Conservation (phyloP, 2,329 filamentous ascomycete species). For the Fusarium sp. region DNA sequence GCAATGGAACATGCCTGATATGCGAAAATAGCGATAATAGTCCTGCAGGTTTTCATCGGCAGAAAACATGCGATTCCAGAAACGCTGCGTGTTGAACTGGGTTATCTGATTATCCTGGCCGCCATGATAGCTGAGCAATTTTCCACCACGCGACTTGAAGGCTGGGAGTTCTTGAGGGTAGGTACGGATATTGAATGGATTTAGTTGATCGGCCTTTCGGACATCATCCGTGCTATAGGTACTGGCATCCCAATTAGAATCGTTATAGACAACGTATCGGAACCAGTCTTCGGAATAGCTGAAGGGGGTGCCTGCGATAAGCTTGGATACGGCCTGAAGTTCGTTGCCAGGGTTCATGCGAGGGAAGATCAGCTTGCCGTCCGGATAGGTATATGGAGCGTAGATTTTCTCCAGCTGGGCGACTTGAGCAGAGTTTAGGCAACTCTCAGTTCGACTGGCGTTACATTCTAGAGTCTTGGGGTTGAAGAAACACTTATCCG, state of each 20-base stretch:
- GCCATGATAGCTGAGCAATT: conserved; percentile 26
- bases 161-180: conserved; percentile 5
- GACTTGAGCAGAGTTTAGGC: conserved; percentile 14
- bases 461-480: conserved; percentile 58
- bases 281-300: conserved; percentile 34
- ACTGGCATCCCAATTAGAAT: conserved; percentile 18
- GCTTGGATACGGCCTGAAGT: conserved; percentile 14
- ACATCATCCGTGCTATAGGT: conserved; percentile 17
- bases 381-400: conserved; percentile 18
- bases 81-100: conserved; percentile 41
- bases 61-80: conserved; percentile 44
- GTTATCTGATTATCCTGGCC: conserved; percentile 39
- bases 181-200: conserved; percentile 28
- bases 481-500: conserved; percentile 61
- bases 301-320: conserved; percentile 23
- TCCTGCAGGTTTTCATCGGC: conserved; percentile 56
- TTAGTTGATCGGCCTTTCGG: conserved; percentile 7
- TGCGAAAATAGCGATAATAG: conserved; percentile 67
- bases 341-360: conserved; percentile 37
- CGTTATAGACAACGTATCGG: conserved; percentile 23
- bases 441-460: neutral
- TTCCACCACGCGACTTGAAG: conserved; percentile 33
- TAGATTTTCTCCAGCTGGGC: conserved; percentile 20
- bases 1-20: conserved; percentile 69
- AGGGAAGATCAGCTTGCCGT: conserved; percentile 31